A percentile compares a stretch with the other conserved stretches of the same genome.
These are phyloP conservation scores for Paragyromitra xinjiangensis DNA, from an alignment of 495 filamentous ascomycete genomes.

Conservation along the genomic window DNA sequence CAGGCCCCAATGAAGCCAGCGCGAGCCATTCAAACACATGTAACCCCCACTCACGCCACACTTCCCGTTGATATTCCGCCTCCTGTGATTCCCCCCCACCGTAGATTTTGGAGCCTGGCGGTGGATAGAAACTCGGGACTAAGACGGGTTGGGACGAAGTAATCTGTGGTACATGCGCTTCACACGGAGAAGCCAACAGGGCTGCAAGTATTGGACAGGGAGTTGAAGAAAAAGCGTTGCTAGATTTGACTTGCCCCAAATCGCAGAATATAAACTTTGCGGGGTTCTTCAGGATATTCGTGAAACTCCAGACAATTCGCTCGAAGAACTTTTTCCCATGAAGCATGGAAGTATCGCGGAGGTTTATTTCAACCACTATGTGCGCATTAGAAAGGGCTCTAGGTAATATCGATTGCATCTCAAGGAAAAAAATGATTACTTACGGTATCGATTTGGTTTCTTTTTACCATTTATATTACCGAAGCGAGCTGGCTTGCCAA, in stretches of 20 bases:
- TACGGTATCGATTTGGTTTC: slow-evolving; percentile 65
- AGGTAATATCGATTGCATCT: neutral
- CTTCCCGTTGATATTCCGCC: slow-evolving; percentile 53
- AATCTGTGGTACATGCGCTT: slow-evolving; percentile 63
- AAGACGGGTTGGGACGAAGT: neutral
- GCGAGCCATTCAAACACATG: slow-evolving; percentile 86
- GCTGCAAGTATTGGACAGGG: slow-evolving; percentile 54
- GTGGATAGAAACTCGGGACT: slow-evolving; percentile 64
- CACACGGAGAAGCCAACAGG: slow-evolving; percentile 64
- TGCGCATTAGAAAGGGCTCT: slow-evolving; percentile 58
- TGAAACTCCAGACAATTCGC: slow-evolving; percentile 81
- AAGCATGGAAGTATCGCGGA: slow-evolving; percentile 81
- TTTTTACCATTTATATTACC: slow-evolving; percentile 60
- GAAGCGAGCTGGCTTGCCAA: slow-evolving; percentile 69
- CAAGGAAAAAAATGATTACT: slow-evolving; percentile 47
- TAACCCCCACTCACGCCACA: slow-evolving; percentile 62
- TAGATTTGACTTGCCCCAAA: slow-evolving; percentile 55
- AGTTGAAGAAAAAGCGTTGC: neutral
- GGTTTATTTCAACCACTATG: slow-evolving; percentile 77
- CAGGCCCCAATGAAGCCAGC: slow-evolving; percentile 76
- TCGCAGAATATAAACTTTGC: slow-evolving; percentile 86
- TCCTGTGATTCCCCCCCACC: slow-evolving; percentile 66
- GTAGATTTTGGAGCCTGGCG: slow-evolving; percentile 59
- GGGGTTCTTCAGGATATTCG: slow-evolving; percentile 77
- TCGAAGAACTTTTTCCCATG: slow-evolving; percentile 93